These are phyloP conservation scores for Conoideocrella luteorostrata DNA, from an alignment of 2,329 filamentous ascomycete species.

Conservation along the genomic window DNA sequence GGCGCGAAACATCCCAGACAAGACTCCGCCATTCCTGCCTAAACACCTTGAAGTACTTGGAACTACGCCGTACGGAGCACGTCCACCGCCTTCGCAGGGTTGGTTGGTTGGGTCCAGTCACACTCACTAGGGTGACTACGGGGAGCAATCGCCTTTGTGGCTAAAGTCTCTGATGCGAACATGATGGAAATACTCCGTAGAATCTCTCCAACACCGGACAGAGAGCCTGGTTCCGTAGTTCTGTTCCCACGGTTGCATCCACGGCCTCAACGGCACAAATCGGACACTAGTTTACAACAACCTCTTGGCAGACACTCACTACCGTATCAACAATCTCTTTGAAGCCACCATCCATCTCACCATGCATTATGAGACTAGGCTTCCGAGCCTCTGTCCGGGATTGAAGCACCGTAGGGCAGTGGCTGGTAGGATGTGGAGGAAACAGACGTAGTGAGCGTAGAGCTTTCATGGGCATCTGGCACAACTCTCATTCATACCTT, in stretches of 20 bases:
- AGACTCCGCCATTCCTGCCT: background rate
- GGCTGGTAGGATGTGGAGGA: constrained; percentile 2
- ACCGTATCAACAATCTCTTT: background rate
- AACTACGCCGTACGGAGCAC: background rate
- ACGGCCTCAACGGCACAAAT: constrained; percentile 14
- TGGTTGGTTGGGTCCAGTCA: no score
- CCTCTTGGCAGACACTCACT: constrained; percentile 5
- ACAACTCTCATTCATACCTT: background rate
- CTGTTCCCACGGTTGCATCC: constrained; percentile 11
- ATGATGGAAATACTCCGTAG: no score
- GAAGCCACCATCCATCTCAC: constrained; percentile 9
- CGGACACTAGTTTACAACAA: background rate
- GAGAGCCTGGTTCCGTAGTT: background rate
- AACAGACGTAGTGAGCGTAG: constrained; percentile 3
- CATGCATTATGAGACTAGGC: constrained; percentile 6
- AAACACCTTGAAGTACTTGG: background rate
- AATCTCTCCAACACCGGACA: no score
- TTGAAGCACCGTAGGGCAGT: constrained; percentile 1
- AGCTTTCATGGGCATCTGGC: constrained; percentile 5
- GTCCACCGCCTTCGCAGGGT: background rate
- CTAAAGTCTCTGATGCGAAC: no score
- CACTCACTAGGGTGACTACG: background rate
- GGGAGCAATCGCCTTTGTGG: background rate
- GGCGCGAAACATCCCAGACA: no score
- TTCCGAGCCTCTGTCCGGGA: constrained; percentile 5